A percentile compares a stretch with the other conserved stretches of the same genome.
Conservation (phyloP, 805 yeast species). For the Candida insectorum region DNA sequence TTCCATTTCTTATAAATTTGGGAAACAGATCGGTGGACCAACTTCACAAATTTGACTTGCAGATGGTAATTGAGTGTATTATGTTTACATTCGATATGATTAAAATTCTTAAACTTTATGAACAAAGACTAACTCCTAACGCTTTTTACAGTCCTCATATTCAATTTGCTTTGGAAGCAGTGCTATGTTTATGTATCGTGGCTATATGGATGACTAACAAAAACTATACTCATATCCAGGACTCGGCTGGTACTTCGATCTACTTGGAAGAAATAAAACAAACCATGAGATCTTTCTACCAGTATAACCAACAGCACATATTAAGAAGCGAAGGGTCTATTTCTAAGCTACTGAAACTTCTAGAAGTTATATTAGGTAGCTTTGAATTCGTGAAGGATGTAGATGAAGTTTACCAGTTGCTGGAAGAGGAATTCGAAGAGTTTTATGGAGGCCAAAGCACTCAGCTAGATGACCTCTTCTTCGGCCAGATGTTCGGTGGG, state of each 20-base stretch:
- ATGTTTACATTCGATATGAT: not conserved
- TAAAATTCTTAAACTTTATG: not conserved
- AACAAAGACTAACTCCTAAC: not conserved
- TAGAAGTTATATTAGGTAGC: slow-evolving; percentile 1
- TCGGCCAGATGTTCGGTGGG: too few relatives aligned
- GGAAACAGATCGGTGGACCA: not conserved
- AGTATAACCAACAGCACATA: slow-evolving; percentile 2
- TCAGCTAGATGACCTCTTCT: too few relatives aligned
- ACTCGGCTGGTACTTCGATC: not conserved
- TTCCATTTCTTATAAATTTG: not conserved
- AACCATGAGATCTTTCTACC: slow-evolving; percentile 2
- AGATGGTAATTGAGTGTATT: slow-evolving; percentile 1
- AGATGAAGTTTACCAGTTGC: too few relatives aligned
- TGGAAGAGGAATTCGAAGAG: too few relatives aligned
- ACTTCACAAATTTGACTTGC: not conserved
- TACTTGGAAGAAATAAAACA: not conserved
- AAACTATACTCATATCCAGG: not conserved
- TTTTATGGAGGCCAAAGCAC: too few relatives aligned
- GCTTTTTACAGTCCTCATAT: slow-evolving; percentile 3
- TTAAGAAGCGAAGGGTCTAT: slow-evolving; percentile 1
- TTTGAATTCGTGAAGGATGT: slow-evolving; percentile 1
- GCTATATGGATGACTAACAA: not conserved
- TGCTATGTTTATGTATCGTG: slow-evolving; percentile 1
- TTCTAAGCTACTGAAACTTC: not conserved
- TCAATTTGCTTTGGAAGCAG: slow-evolving; percentile 1